Evolutionary conservation across 257 asterid genomes (phyloP).

Genomic region (Plectranthus barbatus): DNA sequence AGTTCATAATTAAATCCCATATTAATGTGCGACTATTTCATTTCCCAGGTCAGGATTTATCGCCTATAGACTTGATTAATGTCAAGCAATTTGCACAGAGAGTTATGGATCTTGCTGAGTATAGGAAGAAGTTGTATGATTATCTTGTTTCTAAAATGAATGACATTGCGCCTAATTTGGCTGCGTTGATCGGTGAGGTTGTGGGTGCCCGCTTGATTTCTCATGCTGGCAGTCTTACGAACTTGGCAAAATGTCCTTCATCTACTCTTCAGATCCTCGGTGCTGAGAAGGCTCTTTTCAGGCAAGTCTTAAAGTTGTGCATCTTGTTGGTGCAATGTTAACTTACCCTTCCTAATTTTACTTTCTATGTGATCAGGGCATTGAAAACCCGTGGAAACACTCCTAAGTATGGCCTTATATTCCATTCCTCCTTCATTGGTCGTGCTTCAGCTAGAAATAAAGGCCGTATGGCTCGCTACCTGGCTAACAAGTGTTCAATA

Average conservation of each 20-base stretch:
- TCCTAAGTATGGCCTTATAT: slow-evolving; percentile 92
- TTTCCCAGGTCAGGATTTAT: slow-evolving; percentile 83
- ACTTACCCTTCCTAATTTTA: too few species aligned
- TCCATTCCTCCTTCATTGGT: slow-evolving; percentile 96
- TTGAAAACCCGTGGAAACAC: slow-evolving; percentile 89
- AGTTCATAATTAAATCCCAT: not conserved
- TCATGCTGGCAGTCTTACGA: slow-evolving; percentile 97
- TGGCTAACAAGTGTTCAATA: slow-evolving; percentile 97
- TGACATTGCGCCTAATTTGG: slow-evolving; percentile 94
- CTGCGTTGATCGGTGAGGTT: slow-evolving; percentile 92
- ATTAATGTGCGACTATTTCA: slow-evolving; percentile 6
- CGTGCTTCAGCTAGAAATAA: slow-evolving; percentile 90
- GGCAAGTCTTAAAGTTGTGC: too few species aligned
- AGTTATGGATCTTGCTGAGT: slow-evolving; percentile 92
- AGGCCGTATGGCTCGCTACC: slow-evolving; percentile 98
- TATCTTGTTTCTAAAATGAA: slow-evolving; percentile 87
- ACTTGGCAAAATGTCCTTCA: slow-evolving; percentile 92
- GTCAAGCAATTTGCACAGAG: slow-evolving; percentile 90
- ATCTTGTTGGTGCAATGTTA: too few species aligned
- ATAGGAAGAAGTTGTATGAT: slow-evolving; percentile 77
- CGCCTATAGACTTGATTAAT: slow-evolving; percentile 75
- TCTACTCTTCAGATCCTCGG: slow-evolving; percentile 99
- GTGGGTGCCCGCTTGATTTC: slow-evolving; percentile 97
- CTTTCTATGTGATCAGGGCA: too few species aligned
- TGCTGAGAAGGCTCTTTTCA: slow-evolving; percentile 97